Conservation (phyloP, 2,329 filamentous ascomycete genomes). For the Ascochyta koolunga region DNA sequence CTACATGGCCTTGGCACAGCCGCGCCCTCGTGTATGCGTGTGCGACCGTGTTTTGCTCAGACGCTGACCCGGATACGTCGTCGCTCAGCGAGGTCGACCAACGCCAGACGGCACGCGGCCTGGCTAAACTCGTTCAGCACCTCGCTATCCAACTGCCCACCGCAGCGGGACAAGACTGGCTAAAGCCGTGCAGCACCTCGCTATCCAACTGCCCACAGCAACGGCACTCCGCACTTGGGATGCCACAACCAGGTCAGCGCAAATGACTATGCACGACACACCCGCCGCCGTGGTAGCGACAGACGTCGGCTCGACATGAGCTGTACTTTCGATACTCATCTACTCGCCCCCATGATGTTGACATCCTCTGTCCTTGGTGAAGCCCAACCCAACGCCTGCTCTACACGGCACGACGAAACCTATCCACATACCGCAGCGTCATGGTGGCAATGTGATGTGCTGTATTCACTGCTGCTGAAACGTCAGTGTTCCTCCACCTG, state of each 20-base stretch:
- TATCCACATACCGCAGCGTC: too few species aligned
- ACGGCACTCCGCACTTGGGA: neutral
- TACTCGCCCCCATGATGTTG: too few species aligned
- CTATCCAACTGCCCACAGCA: neutral
- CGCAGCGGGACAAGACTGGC: neutral
- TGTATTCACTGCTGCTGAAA: neutral
- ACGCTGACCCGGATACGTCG: too few species aligned
- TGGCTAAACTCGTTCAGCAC: neutral
- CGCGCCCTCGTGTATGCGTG: constrained; percentile 1
- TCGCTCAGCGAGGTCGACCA: too few species aligned
- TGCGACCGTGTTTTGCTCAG: too few species aligned
- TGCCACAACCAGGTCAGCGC: neutral
- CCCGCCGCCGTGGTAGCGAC: neutral
- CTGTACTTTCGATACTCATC: neutral
- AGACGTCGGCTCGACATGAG: neutral
- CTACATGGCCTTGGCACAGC: neutral
- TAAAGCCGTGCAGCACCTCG: neutral
- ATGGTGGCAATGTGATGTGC: neutral
- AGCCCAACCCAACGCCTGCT: too few species aligned
- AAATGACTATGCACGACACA: neutral
- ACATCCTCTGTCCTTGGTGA: too few species aligned
- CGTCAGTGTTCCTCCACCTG: neutral
- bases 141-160: neutral
- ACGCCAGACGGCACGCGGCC: too few species aligned
- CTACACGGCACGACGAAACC: too few species aligned